These are phyloP conservation scores for Ceratobasidium sp. DNA, from an alignment of 1,284 basidiomycete genomes.

Conservation along the genomic window DNA sequence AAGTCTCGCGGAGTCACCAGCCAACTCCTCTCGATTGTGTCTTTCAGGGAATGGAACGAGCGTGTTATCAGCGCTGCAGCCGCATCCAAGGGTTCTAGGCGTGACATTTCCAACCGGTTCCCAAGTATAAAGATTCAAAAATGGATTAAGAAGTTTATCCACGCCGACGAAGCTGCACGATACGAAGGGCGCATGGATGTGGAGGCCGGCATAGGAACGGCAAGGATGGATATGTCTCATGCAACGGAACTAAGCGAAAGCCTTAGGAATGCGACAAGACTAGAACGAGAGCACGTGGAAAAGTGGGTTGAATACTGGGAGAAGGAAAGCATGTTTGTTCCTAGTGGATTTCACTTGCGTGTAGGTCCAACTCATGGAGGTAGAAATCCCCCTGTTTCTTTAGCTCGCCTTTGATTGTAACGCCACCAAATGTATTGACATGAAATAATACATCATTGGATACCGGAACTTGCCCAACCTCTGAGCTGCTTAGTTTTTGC, in stretches of 20 bases:
- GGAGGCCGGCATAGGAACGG: too few species aligned
- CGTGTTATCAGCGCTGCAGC: background rate
- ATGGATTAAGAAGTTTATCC: background rate
- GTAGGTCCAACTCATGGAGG: too few species aligned
- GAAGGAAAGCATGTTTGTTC: background rate
- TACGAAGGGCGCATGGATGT: too few species aligned
- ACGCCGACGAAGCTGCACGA: background rate
- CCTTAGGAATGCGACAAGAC: background rate
- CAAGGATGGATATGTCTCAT: background rate
- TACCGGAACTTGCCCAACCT: too few species aligned
- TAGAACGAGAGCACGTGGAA: background rate
- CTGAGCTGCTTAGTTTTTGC: too few species aligned
- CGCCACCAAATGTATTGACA: too few species aligned
- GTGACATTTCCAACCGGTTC: background rate
- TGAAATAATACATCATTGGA: too few species aligned
- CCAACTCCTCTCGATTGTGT: background rate
- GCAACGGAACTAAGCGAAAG: background rate
- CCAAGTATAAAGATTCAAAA: constrained; percentile 22
- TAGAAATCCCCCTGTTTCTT: too few species aligned
- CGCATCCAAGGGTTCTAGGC: background rate
- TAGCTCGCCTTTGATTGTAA: too few species aligned
- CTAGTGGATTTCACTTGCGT: too few species aligned
- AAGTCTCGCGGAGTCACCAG: background rate
- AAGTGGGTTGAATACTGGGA: constrained; percentile 14
- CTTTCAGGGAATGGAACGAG: constrained; percentile 12